Evolutionary conservation across 257 asterid genomes (phyloP), one percentile per base, ranked within the genome.

Genomic region (Solanum chilense): DNA sequence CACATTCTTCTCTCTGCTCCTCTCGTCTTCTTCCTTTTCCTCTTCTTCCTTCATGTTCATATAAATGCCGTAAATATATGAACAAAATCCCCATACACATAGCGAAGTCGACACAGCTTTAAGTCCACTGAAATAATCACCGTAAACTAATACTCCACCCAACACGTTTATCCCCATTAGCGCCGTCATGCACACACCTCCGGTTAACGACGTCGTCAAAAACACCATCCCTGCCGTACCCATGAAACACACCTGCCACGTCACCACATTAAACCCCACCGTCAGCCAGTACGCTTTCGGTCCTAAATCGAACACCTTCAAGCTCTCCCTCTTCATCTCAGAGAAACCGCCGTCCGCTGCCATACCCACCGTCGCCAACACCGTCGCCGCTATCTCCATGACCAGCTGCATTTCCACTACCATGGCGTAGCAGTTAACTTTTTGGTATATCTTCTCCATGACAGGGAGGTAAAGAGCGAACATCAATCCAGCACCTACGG

Each of bases 181-280:
- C 75, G 98, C 98, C 85, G 98, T 95, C 98, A 91, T 92, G 94
- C 98, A 95, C 0, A 94, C 89, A 87, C 98, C 98, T 3, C 99
- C 93, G 0, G 96, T 95, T 85, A 96, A 52, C 85, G 98, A 94
- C 74, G 98, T 89, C 82, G 98, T 96, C 85, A 96, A n/a, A 85
- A 94, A 96, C 78, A 96, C 94, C 94, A 96, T 90, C 9, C 96
- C 99, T 0, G 99, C 98, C 0, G 98, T 96, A 14, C 99, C 98
- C 94, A 96, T 44, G 89, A 96, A 95, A 84, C 93, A 88, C 5
- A 96, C 10, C 91, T 95, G 99, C 98, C 99, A 96, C 56, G 92
- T 78, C 23, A 93, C 84, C 58, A 91, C 4, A 14, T 69, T 90
- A 58, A 88, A 91, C 8, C 21, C 89, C 42, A 96, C 83, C 2